Evolutionary conservation across 169 alveolate genomes (phyloP), one percentile per base, ranked within the genome.

Genomic region (Hepatocystis sp.): DNA sequence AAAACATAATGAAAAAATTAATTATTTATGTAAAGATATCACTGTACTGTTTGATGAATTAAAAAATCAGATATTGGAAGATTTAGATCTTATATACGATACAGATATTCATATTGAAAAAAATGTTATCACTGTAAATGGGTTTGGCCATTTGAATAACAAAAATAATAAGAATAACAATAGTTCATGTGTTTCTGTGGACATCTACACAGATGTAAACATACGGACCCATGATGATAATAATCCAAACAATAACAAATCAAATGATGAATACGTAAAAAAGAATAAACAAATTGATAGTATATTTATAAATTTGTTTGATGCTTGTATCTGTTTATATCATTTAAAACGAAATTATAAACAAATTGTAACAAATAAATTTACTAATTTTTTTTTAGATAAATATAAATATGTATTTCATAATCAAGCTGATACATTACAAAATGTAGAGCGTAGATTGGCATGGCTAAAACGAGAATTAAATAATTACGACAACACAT

Each of bases 311-410:
- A 81, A 81, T 25, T 49, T 81, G 25, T 63, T 63, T 44, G 84
- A 81, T 81, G 89, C 89, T 2, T 81, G 89, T 36, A 81, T 30
- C 4, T 81, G 84, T 30, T 52, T 81, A 25, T 81, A 81, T 34
- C 32, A 81, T 5, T 60, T 81, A 55, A 55, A 63, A 49, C 30
- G 52, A 2, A 28, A 21, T 17, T 61, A 32, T 27, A 55, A 47
- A 28, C 44, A 52, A 13, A 27, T 13, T 19, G 34, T 81, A 8
- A 66, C 42, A 19, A 81, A 81, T n/a, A 81, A 63, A 34, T 81
- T 81, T 32, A 40, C 67, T 10, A 61, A 30, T 42, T 81, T 81
- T 63, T 63, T 60, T 51, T 55, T 81, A 63, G 84, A 81, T 36
- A 81, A 81, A 63, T 81, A 61, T 17, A 47, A 61, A 13, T 34